Evolutionary conservation across 2,329 filamentous ascomycete species (phyloP).

Genomic region (Fusarium sp.): DNA sequence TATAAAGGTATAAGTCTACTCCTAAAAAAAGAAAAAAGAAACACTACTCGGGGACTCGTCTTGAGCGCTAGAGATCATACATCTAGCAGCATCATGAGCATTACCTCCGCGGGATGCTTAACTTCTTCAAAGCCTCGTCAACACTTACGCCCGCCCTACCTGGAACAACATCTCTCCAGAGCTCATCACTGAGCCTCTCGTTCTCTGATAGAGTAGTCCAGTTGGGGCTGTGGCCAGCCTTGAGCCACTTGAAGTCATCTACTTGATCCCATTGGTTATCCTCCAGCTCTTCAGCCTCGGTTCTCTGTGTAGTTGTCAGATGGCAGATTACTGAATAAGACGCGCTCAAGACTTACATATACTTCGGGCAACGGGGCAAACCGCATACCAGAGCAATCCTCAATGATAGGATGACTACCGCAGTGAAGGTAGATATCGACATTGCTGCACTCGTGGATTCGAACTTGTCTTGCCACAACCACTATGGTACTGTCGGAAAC

Average conservation of each 20-base stretch:
- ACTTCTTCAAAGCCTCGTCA: constrained; percentile 72
- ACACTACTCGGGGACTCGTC: background rate
- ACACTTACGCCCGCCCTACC: constrained; percentile 72
- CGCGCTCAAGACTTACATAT: constrained; percentile 70
- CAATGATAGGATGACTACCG: constrained; percentile 89
- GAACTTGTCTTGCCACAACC: constrained; percentile 85
- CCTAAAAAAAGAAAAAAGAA: background rate
- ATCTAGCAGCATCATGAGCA: constrained; percentile 2
- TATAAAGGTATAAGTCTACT: background rate
- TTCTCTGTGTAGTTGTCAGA: constrained; percentile 38
- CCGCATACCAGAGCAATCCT: constrained; percentile 82
- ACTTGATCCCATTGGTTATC: constrained; percentile 88
- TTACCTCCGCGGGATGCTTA: constrained; percentile 56
- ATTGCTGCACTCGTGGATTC: constrained; percentile 88
- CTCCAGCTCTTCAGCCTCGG: constrained; percentile 49
- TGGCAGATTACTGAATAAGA: background rate
- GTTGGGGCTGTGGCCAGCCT: constrained; percentile 86
- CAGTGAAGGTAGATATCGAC: constrained; percentile 88
- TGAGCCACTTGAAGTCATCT: constrained; percentile 98
- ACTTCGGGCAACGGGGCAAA: constrained; percentile 80
- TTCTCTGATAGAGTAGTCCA: constrained; percentile 78
- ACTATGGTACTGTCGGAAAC: constrained; percentile 81
- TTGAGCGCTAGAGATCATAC: background rate
- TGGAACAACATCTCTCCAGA: constrained; percentile 78
- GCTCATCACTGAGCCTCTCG: constrained; percentile 69